phyloP scores from a whole-genome alignment of 2,329 filamentous ascomycete genomes.

The Alternaria ethzedia region DNA sequence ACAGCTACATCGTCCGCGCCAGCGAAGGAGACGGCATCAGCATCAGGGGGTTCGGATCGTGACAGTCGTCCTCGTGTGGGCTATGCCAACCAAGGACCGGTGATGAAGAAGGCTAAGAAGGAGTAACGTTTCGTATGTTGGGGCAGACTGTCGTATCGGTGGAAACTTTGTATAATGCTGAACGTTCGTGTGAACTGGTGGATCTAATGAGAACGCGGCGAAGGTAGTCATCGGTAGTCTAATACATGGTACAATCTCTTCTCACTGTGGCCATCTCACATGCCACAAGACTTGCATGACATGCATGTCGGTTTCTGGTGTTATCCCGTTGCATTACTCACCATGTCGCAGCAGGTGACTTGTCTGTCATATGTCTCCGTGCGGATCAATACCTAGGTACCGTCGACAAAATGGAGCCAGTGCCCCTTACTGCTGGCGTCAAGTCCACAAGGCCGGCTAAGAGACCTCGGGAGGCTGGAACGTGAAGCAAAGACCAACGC shows the following conservation, averaged over 20 bases:
- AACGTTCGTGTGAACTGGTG: not conserved
- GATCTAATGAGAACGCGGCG: not conserved
- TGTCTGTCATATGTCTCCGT: not conserved
- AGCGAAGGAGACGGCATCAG: not conserved
- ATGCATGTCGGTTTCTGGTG: not conserved
- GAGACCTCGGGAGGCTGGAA: not conserved
- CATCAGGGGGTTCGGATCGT: not conserved
- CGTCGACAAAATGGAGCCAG: not conserved
- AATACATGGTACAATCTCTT: not conserved
- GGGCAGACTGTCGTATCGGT: not conserved
- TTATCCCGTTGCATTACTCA: not conserved
- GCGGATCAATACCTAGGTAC: not conserved
- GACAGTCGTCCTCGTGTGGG: not conserved
- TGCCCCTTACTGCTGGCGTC: not conserved
- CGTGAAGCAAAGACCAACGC: fast-evolving
- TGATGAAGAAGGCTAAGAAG: not conserved
- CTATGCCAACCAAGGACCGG: not conserved
- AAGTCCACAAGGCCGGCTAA: not conserved
- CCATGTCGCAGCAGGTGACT: not conserved
- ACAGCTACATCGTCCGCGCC: not conserved
- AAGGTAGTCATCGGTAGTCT: not conserved
- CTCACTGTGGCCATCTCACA: not conserved
- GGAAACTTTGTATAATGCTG: not conserved
- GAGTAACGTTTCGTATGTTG: not conserved
- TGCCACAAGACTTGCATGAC: not conserved